Evolutionary conservation across 75 land plant species (phyloP).

Genomic region (Cupressus sempervirens): DNA sequence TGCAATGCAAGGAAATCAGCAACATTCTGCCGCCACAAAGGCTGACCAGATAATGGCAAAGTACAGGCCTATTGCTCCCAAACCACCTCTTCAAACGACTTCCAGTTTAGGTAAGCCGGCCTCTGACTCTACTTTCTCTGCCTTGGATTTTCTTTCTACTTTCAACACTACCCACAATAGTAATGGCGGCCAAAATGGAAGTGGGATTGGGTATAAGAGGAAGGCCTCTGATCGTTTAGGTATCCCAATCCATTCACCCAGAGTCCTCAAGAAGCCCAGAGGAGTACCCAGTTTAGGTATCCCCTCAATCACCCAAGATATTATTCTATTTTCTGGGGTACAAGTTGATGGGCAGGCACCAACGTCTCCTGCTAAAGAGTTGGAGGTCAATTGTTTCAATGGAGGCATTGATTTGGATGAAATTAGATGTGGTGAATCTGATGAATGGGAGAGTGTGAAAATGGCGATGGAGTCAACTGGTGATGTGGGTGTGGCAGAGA

Average conservation of each 20-base stretch:
- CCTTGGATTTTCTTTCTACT: neutral
- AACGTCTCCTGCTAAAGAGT: neutral
- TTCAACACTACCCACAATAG: neutral
- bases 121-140: neutral
- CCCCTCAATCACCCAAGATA: neutral
- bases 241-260: neutral
- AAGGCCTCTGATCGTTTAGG: neutral
- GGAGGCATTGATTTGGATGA: neutral
- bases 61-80: constrained; percentile 92
- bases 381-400: neutral
- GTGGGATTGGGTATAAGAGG: neutral
- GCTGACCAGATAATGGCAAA: constrained; percentile 80
- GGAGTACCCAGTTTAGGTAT: neutral
- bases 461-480: neutral
- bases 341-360: neutral
- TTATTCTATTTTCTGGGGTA: neutral
- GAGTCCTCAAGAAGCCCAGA: neutral
- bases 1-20: neutral
- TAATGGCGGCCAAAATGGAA: neutral
- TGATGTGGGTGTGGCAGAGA: neutral
- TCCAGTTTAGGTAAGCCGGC: neutral
- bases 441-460: neutral
- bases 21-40: constrained; percentile 16
- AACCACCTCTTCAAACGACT: constrained; percentile 29
- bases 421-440: neutral